Evolutionary conservation across 2,329 filamentous ascomycete genomes (phyloP), one percentile per base, ranked within the genome.

Genomic region (Epichloe baconii): DNA sequence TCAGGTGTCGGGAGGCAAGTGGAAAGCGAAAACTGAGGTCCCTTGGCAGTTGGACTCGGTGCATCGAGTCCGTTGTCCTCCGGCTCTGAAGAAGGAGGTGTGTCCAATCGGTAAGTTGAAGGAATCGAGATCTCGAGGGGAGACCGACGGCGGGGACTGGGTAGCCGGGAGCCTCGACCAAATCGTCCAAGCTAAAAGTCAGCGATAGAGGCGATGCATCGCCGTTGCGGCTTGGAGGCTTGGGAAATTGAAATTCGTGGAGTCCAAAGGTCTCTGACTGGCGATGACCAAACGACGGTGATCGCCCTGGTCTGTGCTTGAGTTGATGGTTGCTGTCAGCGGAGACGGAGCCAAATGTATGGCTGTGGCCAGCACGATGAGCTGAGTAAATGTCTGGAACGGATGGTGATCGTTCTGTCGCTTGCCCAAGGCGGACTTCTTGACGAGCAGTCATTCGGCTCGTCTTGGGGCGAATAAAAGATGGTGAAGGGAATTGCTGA

Each of bases 371-470:
- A 41, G 26, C 21, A 52, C 53, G 48, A 34, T 45, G 50, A 47
- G 53, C 19, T 49, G 54, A 15, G 43, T 44, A 46, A 43, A 55
- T 48, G 48, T 58, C 52, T 3, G 57, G 59, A 10, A 62, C 55
- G 35, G 60, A 65, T 45, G 62, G 64, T 35, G 62, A 63, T 49
- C 64, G 61, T 41, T 56, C 53, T 36, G 56, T 47, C 23, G 61
- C 56, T 44, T 66, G 62, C 35, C 63, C 60, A 17, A 61, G 55
- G 35, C 63, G 61, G 17, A 66, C 57, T 58, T 76, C 76, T 46
- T 79, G 73, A 46, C 78, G 71, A n/a, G 78, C 77, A 45, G 71
- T 64, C 78, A 82, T 81, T 23, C 75, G 71, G 50, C 68, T 69
- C 15, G 71, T 68, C 38, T 69, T 79, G 26, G 78, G 78, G 44